Evolutionary conservation across 495 filamentous ascomycete species (phyloP), one percentile per base, ranked within the genome.

Genomic region (Beverwykella pulmonaria): DNA sequence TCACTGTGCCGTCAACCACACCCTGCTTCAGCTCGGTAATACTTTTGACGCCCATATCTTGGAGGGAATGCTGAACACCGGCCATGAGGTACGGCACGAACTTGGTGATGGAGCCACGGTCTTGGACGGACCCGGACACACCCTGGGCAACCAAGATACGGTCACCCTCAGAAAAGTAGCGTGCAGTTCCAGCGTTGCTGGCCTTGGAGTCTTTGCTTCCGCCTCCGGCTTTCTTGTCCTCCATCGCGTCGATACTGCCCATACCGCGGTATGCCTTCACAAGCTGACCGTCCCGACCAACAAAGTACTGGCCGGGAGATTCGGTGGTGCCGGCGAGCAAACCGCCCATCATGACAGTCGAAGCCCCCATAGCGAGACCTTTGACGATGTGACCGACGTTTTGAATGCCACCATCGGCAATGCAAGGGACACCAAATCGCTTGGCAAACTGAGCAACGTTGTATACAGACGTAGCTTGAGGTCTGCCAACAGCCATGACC

Each of bases 311-410:
- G 39, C 94, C 94, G 25, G 94, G 94, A 12, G 92, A 97, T 79
- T 99, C 94, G 53, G 95, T 97, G 53, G 94, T 98, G 76, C 95
- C 94, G 39, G 94, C 94, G 64, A 99, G 85, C 29, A 99, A 85
- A 76, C 94, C 94, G 65, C 94, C 94, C 94, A 99, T 99, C 94
- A 99, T 99, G 76, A 99, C 88, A 20, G 93, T 96, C 17, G 90
- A 91, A 49, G 94, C 94, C 66, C 94, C 94, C 61, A 97, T 86
- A 34, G 94, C 90, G 63, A 98, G 86, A 76, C 92, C 94, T 83
- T 99, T 99, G 77, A 98, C 95, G 66, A 99, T 96, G 79, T 99
- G 94, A 59, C 94, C 94, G 64, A 99, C 88, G 76, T 99, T 99
- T 79, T 99, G 95, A 71, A 99, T 88, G 77, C 94, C 94, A 74